Evolutionary conservation across 257 asterid species (phyloP), one percentile per base, ranked within the genome.

Genomic region (Jaltomata sinuosa): DNA sequence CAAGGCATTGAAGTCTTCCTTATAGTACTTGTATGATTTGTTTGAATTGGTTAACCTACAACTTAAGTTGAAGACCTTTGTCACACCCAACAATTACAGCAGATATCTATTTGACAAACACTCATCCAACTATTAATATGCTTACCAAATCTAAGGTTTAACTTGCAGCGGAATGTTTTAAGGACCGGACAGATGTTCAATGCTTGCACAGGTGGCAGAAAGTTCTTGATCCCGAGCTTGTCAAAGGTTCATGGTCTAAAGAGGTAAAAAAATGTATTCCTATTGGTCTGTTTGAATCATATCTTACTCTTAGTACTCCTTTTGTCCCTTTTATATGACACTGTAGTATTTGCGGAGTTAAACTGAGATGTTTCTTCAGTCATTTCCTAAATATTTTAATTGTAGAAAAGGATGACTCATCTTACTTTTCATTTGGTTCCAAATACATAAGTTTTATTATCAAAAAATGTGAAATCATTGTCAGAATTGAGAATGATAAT

Each of bases 141-240:
- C 82, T 77, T 77, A 76, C 42, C 7, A 49, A 29, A 77, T 49
- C 82, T 50, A 49, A 77, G 59, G 65, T 74, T 22, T 31, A 79
- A 47, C 83, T 61, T 86, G 78, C 83, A 95, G 98, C 98, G 90
- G 98, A 94, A 91, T 93, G 94, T 89, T 91, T 95, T 93, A 94
- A 93, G 91, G 98, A 94, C 84, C 92, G 98, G 74, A 90, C 94
- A 83, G 98, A 94, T 91, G 98, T 94, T 77, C 98, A 95, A 88
- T 95, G 98, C 89, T 87, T 95, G 83, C 98, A 95, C 90, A 91
- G 98, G 90, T 95, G 98, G 98, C 98, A 95, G 90, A 95, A 95
- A 91, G 98, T 95, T 90, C 93, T 95, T 36, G 90, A 95, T 90
- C 98, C 98, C 22, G 98, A 94, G n/a, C 98, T 95, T 90, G 94